Evolutionary conservation across 169 alveolate species (phyloP).

Genomic region (Eimeria maxima): DNA sequence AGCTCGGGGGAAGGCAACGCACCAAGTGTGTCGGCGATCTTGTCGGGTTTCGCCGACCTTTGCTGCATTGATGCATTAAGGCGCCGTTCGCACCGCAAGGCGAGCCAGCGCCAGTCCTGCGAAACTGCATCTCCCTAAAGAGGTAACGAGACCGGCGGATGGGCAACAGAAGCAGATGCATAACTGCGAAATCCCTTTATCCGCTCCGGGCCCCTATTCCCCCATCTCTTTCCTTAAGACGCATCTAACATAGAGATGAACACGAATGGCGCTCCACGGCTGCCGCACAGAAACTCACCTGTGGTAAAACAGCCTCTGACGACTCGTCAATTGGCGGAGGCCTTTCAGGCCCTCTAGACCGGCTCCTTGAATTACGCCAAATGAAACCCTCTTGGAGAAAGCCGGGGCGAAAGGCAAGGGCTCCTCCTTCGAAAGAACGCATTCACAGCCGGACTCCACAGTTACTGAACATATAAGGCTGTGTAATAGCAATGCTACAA

Average conservation of each 20-base stretch:
- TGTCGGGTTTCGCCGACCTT: constrained; percentile 80
- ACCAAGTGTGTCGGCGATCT: constrained; percentile 82
- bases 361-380: neutral
- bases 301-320: constrained; percentile 58
- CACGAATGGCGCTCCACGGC: neutral
- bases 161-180: neutral
- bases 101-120: constrained; percentile 90
- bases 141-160: neutral
- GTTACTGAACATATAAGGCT: neutral
- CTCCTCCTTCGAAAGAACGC: neutral
- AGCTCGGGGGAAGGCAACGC: neutral
- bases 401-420: neutral
- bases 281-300: constrained; percentile 18
- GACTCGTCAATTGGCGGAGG: constrained; percentile 81
- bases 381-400: neutral
- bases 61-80: constrained; percentile 84
- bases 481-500: neutral
- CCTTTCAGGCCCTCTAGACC: constrained; percentile 63
- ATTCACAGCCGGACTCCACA: neutral
- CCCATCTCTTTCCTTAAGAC: neutral
- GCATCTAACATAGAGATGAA: neutral
- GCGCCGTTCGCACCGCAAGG: constrained; percentile 87
- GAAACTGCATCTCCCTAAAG: constrained; percentile 85
- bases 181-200: neutral
- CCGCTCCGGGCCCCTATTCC: neutral